Percentiles rank a stretch among this genome's conserved stretches.
These are phyloP conservation scores for Aspergillus steynii DNA, from an alignment of 495 filamentous ascomycete species.

Conservation along the genomic window DNA sequence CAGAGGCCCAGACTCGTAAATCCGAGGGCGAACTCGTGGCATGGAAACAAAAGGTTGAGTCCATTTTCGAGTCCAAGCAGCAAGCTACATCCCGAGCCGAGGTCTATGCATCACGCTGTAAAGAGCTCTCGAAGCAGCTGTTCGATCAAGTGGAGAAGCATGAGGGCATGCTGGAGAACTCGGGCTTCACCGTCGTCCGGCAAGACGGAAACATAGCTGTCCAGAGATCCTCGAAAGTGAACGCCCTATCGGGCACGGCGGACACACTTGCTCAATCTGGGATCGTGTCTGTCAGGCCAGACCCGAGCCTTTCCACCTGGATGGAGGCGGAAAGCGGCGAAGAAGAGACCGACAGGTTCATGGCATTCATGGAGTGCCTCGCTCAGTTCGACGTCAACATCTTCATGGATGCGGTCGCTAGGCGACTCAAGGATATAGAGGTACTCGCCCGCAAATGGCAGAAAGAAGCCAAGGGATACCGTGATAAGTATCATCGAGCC, in stretches of 20 bases:
- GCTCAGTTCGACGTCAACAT: slow-evolving; percentile 77
- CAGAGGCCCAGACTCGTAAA: slow-evolving; percentile 62
- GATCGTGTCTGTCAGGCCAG: slow-evolving; percentile 51
- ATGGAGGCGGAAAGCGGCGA: slow-evolving; percentile 65
- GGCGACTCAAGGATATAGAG: slow-evolving; percentile 87
- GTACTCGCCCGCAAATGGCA: slow-evolving; percentile 85
- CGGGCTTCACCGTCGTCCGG: slow-evolving; percentile 78
- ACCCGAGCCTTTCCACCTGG: slow-evolving; percentile 75
- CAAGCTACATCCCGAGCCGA: slow-evolving; percentile 53
- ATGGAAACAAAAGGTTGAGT: slow-evolving; percentile 57
- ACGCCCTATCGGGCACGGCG: slow-evolving; percentile 55
- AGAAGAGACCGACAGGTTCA: slow-evolving; percentile 69
- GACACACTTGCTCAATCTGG: slow-evolving; percentile 63
- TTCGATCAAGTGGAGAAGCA: slow-evolving; percentile 76
- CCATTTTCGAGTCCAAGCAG: slow-evolving; percentile 51
- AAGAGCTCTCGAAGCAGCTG: slow-evolving; percentile 79
- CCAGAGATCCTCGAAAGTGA: slow-evolving; percentile 70
- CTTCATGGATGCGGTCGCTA: slow-evolving; percentile 78
- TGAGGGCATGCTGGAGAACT: slow-evolving; percentile 73
- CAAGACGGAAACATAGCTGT: slow-evolving; percentile 73
- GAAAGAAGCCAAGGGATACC: slow-evolving; percentile 80
- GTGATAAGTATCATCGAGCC: slow-evolving; percentile 80
- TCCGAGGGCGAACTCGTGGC: slow-evolving; percentile 67
- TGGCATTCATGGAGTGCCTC: slow-evolving; percentile 66
- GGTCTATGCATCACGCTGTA: slow-evolving; percentile 64